Evolutionary conservation across 495 filamentous ascomycete genomes (phyloP), one percentile per base, ranked within the genome.

Genomic region (Cudoniella acicularis): DNA sequence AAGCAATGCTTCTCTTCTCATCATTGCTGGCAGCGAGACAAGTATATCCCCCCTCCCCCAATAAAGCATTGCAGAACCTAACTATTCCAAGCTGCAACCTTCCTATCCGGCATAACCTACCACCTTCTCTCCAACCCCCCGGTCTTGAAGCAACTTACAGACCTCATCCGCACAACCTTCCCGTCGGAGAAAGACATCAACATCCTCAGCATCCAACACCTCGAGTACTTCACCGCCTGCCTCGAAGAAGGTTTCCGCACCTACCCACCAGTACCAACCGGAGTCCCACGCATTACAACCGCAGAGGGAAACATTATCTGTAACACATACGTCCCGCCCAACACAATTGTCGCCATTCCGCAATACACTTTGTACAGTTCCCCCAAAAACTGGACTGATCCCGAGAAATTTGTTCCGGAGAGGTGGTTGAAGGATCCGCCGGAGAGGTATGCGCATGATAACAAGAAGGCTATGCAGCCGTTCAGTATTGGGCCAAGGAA

Each of bases 401-500:
- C 83, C 0, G 56, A 73, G n/a, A 21, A 51, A 0, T 76, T 73
- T 43, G 41, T 67, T 18, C 73, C 74, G 1, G 70, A 75, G 51
- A 58, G 73, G 3, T 75, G 69, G 69, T 13, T 48, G 2, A 13
- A 4, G 18, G 55, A 52, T 43, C 16, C 11, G 45, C 48, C 46
- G 17, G 27, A 23, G 42, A 30, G 26, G 30, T 82, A 72, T 63
- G 62, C 56, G n/a, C 68, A 72, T 20, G 81, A 83, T 54, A 64
- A 70, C 11, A 65, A 67, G 17, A 69, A 75, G 18, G 73, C 73
- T 3, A 65, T 79, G 42, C 78, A 83, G 61, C 81, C 84, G 0
- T 89, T 89, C 54, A 73, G 75, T 25, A 27, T 78, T 20, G 85
- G 86, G 0, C 75, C 80, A 1, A 69, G 86, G 10, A 83, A 86